These are phyloP conservation scores for Fimicolochytrium jonesii DNA, from an alignment of 192 early-diverging fungal genomes.

Conservation along the genomic window DNA sequence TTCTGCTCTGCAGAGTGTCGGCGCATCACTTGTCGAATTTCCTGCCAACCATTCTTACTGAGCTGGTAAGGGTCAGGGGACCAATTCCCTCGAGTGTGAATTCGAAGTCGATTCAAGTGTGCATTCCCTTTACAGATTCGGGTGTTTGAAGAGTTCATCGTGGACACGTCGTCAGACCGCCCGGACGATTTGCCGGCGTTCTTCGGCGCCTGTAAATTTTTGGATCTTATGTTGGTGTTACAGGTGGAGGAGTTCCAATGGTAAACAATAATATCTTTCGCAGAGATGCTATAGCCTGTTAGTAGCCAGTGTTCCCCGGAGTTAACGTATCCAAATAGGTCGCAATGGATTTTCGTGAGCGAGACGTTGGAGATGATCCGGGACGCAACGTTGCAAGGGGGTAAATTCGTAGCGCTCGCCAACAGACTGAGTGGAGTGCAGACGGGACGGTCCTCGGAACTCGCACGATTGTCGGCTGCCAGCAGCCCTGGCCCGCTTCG, in stretches of 20 bases:
- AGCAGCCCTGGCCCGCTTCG: background rate
- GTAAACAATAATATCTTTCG: no score
- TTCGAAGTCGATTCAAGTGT: no score
- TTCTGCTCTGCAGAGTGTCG: slow-evolving; percentile 74
- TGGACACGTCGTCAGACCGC: slow-evolving; percentile 42
- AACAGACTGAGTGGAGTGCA: no score
- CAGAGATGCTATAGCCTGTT: no score
- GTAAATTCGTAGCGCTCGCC: no score
- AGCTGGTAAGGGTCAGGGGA: slow-evolving; percentile 79
- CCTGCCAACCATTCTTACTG: slow-evolving; percentile 87
- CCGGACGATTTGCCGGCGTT: slow-evolving; percentile 68
- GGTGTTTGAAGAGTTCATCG: slow-evolving; percentile 59
- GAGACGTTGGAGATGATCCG: slow-evolving; percentile 74
- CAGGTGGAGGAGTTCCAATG: slow-evolving; percentile 81
- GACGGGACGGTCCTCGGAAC: no score
- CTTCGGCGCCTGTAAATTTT: slow-evolving; percentile 81
- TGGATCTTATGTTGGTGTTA: slow-evolving; percentile 77
- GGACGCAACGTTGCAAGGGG: no score
- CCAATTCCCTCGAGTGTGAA: no score
- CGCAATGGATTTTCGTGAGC: slow-evolving; percentile 93
- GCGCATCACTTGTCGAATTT: slow-evolving; percentile 81
- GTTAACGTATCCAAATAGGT: no score
- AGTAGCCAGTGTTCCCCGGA: no score
- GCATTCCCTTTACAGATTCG: slow-evolving; percentile 56
- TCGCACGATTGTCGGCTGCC: no score